These are phyloP conservation scores for Celoporthe dispersa DNA, from an alignment of 2,329 filamentous ascomycete species.

Conservation along the genomic window DNA sequence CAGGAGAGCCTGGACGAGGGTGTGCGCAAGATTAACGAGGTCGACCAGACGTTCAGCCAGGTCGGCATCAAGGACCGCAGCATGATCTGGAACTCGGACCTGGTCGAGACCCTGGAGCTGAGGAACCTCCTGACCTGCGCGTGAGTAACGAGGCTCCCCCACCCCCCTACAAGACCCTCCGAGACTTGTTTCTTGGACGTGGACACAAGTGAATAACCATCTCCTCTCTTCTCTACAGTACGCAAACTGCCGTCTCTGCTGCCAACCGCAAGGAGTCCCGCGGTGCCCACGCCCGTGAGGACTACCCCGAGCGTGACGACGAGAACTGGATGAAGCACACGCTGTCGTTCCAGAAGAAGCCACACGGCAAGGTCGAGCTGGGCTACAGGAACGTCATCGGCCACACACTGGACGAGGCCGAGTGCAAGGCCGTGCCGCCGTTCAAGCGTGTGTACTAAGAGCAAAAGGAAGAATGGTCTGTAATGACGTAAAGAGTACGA, in stretches of 20 bases:
- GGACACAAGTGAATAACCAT: neutral
- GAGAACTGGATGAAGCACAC: conserved; percentile 99
- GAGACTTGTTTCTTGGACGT: neutral
- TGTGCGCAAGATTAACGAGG: conserved; percentile 83
- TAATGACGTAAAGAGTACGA: neutral
- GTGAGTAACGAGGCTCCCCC: conserved; percentile 57
- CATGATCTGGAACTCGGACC: conserved; percentile 99
- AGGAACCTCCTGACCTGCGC: conserved; percentile 96
- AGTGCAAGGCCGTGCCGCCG: conserved; percentile 94
- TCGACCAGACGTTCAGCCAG: conserved; percentile 79
- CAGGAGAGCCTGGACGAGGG: conserved; percentile 93
- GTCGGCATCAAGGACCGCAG: conserved; percentile 96
- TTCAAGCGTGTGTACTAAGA: conserved; percentile 91
- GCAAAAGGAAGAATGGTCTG: neutral
- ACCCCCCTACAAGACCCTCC: no score
- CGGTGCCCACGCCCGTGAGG: conserved; percentile 95
- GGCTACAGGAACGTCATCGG: conserved; percentile 82
- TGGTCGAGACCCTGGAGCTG: conserved; percentile 94
- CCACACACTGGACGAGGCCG: conserved; percentile 87
- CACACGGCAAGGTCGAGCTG: conserved; percentile 85
- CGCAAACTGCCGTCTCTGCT: conserved; percentile 89
- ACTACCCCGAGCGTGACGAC: conserved; percentile 94
- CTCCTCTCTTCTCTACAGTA: conserved; percentile 48
- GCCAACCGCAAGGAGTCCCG: conserved; percentile 96
- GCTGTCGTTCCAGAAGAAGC: conserved; percentile 90